Evolutionary conservation across 2,329 filamentous ascomycete species (phyloP).

Genomic region (Leptographium flavum): DNA sequence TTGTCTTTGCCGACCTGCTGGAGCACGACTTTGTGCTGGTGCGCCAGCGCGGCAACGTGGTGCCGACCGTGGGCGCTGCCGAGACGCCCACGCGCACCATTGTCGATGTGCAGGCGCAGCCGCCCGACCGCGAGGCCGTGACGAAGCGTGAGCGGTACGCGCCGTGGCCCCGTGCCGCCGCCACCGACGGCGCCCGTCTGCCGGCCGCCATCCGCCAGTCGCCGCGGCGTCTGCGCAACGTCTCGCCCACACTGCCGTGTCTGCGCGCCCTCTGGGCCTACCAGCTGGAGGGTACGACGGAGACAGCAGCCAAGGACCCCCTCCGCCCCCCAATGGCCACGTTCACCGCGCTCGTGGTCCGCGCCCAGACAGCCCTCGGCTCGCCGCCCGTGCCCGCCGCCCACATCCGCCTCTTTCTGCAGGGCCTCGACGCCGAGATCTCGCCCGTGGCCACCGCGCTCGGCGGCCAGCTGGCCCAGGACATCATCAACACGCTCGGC

Average conservation of each 20-base stretch:
- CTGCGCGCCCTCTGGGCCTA: conserved; percentile 87
- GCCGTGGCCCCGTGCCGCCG: conserved; percentile 74
- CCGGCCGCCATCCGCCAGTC: conserved; percentile 54
- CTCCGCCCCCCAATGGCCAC: conserved; percentile 47
- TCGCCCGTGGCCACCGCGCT: conserved; percentile 79
- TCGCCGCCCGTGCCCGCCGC: conserved; percentile 56
- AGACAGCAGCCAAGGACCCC: conserved; percentile 22
- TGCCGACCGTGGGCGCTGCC: conserved; percentile 39
- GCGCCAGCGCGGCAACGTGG: conserved; percentile 64
- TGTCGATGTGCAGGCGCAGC: conserved; percentile 47
- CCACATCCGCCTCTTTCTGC: conserved; percentile 70
- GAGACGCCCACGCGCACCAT: conserved; percentile 72
- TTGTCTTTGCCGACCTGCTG: conserved; percentile 86
- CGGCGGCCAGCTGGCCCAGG: conserved; percentile 82
- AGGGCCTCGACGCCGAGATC: conserved; percentile 68
- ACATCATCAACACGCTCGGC: conserved; percentile 92
- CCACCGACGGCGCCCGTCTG: conserved; percentile 61
- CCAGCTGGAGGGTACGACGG: conserved; percentile 34
- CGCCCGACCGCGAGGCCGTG: conserved; percentile 48
- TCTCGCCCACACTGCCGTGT: conserved; percentile 76
- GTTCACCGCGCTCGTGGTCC: conserved; percentile 66
- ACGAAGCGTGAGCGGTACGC: conserved; percentile 87
- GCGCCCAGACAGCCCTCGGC: conserved; percentile 62
- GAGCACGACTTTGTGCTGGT: conserved; percentile 82
- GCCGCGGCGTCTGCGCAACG: conserved; percentile 53